Percentiles rank a stretch among this genome's conserved stretches.
Conservation (phyloP, 164 flowering plant genomes). For the Liriodendron chinense region DNA sequence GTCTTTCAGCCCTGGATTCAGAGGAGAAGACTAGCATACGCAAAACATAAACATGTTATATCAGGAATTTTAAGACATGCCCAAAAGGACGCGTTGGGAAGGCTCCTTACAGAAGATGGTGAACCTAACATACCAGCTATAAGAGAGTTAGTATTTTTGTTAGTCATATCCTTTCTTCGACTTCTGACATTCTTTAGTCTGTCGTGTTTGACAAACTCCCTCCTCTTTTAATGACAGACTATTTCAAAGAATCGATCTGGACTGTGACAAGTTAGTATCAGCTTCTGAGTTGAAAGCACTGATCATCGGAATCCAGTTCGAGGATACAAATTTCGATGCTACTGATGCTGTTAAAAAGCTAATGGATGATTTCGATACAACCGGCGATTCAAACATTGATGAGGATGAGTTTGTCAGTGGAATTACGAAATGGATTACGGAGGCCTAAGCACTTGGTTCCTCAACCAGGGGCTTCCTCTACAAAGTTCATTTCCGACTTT, state of each 20-base stretch:
- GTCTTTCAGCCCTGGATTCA: constrained; percentile 87
- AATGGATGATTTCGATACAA: constrained; percentile 66
- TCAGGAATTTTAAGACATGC: constrained; percentile 60
- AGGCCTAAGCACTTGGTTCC: constrained; percentile 38
- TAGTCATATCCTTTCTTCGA: not conserved
- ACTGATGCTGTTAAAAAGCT: constrained; percentile 60
- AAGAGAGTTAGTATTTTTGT: constrained; percentile 36
- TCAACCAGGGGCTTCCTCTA: constrained; percentile 30
- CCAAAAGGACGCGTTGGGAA: constrained; percentile 52
- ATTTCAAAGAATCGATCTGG: constrained; percentile 49
- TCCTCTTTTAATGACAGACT: constrained; percentile 38
- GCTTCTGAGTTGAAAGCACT: constrained; percentile 60
- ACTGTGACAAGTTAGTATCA: constrained; percentile 43
- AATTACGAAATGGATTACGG: constrained; percentile 53
- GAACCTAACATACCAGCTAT: constrained; percentile 45
- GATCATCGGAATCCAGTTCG: constrained; percentile 61
- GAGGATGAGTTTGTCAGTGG: constrained; percentile 53
- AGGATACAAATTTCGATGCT: constrained; percentile 50
- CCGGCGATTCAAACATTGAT: constrained; percentile 37
- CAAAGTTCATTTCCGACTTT: constrained; percentile 32
- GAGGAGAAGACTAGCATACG: constrained; percentile 59
- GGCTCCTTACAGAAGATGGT: constrained; percentile 59
- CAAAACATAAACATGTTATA: constrained; percentile 69
- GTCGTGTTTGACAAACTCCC: not conserved
- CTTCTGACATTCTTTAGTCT: not conserved